phyloP scores from a whole-genome alignment of 2,329 filamentous ascomycete species.

The Cadophora gregata region DNA sequence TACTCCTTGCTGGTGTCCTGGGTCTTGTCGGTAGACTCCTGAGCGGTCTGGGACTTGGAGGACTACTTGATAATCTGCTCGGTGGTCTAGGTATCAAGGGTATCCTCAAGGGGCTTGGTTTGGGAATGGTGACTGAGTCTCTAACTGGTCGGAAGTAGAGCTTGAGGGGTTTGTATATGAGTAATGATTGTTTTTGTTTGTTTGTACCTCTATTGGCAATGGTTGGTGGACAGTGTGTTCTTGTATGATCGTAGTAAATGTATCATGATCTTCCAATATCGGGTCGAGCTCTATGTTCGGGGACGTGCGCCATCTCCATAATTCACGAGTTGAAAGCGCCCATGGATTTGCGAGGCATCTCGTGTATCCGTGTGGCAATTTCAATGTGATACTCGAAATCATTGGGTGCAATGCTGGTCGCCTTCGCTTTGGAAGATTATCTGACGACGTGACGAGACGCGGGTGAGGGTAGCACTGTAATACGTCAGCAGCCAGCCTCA shows the following conservation, averaged over 20 bases:
- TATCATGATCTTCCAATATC: neutral
- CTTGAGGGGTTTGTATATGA: neutral
- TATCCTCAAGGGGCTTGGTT: constrained; percentile 74
- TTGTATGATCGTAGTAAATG: neutral
- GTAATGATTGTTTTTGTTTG: neutral
- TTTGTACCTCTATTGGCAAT: neutral
- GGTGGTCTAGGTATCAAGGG: constrained; percentile 79
- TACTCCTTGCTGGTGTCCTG: constrained; percentile 82
- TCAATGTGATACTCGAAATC: too few species aligned
- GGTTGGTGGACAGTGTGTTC: neutral
- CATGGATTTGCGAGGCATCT: too few species aligned
- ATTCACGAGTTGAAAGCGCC: too few species aligned
- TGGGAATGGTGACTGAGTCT: constrained; percentile 53
- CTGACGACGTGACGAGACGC: too few species aligned
- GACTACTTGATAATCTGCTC: constrained; percentile 78
- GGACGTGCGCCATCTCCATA: too few species aligned
- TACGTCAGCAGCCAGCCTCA: too few species aligned
- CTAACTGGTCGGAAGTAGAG: constrained; percentile 53
- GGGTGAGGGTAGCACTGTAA: too few species aligned
- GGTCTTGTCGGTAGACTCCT: constrained; percentile 80
- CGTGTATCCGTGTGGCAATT: too few species aligned
- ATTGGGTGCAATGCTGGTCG: too few species aligned
- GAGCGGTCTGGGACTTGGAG: constrained; percentile 80
- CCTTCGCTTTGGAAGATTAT: too few species aligned
- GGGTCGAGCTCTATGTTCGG: neutral